These are phyloP conservation scores for Hypsizygus marmoreus DNA, from an alignment of 768 basidiomycete genomes.

Conservation along the genomic window DNA sequence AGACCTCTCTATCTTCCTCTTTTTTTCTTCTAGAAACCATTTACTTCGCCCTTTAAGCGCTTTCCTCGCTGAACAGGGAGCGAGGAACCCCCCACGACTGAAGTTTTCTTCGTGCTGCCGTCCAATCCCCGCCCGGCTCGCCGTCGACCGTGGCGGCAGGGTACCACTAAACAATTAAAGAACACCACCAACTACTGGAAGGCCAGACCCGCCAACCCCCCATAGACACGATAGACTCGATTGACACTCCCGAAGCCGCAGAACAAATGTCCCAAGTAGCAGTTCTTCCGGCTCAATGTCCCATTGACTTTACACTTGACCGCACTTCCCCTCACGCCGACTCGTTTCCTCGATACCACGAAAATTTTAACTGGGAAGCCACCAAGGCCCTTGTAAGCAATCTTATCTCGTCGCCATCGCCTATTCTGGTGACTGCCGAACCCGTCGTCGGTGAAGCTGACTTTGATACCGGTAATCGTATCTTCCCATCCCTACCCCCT, in stretches of 20 bases:
- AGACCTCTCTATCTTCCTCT: constrained; percentile 12
- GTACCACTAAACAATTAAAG: constrained; percentile 8
- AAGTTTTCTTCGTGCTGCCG: constrained; percentile 52
- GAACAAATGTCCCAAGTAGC: constrained; percentile 61
- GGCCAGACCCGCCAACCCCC: constrained; percentile 19
- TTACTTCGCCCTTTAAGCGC: constrained; percentile 45
- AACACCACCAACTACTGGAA: constrained; percentile 11
- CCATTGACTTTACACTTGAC: constrained; percentile 33
- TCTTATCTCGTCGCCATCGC: constrained; percentile 54
- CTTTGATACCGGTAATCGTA: constrained; percentile 38
- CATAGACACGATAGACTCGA: constrained; percentile 27
- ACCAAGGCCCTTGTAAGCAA: constrained; percentile 27
- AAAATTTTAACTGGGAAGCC: constrained; percentile 61
- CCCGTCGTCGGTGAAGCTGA: constrained; percentile 21
- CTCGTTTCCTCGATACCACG: constrained; percentile 20
- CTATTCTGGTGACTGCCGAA: constrained; percentile 59
- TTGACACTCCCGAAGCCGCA: constrained; percentile 18
- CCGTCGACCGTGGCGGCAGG: constrained; percentile 67
- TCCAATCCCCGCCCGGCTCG: constrained; percentile 64
- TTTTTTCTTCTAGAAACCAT: constrained; percentile 20
- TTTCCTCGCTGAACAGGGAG: constrained; percentile 71
- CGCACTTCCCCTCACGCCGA: constrained; percentile 19
- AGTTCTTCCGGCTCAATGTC: constrained; percentile 40
- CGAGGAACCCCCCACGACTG: constrained; percentile 69
- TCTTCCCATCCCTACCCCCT: constrained; percentile 67